Conservation (phyloP, 2,329 filamentous ascomycete species). For the Clonostachys rosea region DNA sequence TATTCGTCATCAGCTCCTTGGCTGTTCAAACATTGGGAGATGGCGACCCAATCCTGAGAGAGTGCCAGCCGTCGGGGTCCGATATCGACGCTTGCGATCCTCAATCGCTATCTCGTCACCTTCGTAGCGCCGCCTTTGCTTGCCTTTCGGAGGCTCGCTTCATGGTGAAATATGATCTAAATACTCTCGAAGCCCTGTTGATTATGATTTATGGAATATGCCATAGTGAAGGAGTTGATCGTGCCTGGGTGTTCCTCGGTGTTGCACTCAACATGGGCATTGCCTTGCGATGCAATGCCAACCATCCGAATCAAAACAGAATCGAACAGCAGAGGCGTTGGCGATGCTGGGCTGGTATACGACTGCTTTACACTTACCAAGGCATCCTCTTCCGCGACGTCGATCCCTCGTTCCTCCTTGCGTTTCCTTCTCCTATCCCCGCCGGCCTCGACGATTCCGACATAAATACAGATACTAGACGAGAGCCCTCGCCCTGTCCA, state of each 20-base stretch:
- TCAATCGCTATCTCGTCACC: neutral
- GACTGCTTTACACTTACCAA: slow-evolving; percentile 8
- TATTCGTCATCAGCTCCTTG: slow-evolving; percentile 9
- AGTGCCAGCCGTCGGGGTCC: slow-evolving; percentile 1
- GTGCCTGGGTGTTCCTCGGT: slow-evolving; percentile 8
- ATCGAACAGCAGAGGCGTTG: slow-evolving; percentile 8
- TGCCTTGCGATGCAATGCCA: slow-evolving; percentile 6
- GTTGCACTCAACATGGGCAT: slow-evolving; percentile 6
- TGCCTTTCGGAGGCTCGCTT: slow-evolving; percentile 8
- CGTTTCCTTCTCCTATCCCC: slow-evolving; percentile 5
- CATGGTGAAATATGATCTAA: slow-evolving; percentile 6
- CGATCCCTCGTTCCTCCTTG: slow-evolving; percentile 4
- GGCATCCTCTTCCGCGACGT: slow-evolving; percentile 8
- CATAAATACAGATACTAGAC: slow-evolving; percentile 2
- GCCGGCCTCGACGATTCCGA: slow-evolving; percentile 5
- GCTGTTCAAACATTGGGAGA: slow-evolving; percentile 4
- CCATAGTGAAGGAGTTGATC: slow-evolving; percentile 6
- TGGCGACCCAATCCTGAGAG: slow-evolving; percentile 4
- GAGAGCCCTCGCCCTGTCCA: neutral
- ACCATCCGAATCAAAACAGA: neutral
- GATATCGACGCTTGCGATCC: neutral
- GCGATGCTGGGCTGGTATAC: slow-evolving; percentile 10
- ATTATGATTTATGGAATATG: slow-evolving; percentile 6
- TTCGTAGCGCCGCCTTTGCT: slow-evolving; percentile 6
- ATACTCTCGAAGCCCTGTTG: slow-evolving; percentile 7